A percentile compares a stretch with the other conserved stretches of the same genome.
These are phyloP conservation scores for Lactarius deliciosus DNA, from an alignment of 768 basidiomycete genomes.

Conservation along the genomic window DNA sequence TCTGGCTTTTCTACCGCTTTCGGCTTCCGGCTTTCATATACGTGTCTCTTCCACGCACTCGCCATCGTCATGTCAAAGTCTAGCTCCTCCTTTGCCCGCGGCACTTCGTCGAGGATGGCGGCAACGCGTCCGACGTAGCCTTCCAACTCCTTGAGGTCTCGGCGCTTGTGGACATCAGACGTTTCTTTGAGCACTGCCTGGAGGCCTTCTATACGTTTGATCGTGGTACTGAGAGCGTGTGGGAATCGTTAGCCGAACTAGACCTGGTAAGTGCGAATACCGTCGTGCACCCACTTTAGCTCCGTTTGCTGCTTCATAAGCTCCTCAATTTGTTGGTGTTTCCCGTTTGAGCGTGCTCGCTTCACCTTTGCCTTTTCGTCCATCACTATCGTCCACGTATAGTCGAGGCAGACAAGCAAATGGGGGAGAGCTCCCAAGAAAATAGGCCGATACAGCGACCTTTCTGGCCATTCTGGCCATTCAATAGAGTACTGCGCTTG, in stretches of 20 bases:
- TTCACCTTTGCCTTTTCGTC: conserved; percentile 23
- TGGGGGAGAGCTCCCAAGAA: conserved; percentile 29
- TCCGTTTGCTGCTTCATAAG: conserved; percentile 20
- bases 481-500: conserved; percentile 1
- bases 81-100: conserved; percentile 18
- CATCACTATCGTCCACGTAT: background rate
- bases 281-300: conserved; percentile 5
- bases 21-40: conserved; percentile 7
- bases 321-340: conserved; percentile 23
- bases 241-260: background rate
- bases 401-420: conserved; percentile 23
- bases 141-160: conserved; percentile 12
- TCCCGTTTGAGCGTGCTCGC: background rate
- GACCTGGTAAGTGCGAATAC: too few species aligned
- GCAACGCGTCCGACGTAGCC: background rate
- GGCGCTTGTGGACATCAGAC: conserved; percentile 11
- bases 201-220: conserved; percentile 9
- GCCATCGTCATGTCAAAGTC: conserved; percentile 12
- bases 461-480: conserved; percentile 21
- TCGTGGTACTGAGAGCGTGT: background rate
- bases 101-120: conserved; percentile 3
- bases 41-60: conserved; percentile 12
- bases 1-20: conserved; percentile 20
- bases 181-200: conserved; percentile 6
- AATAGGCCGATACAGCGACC: conserved; percentile 23